These are phyloP conservation scores for Talaromyces atroroseus DNA, from an alignment of 2,329 filamentous ascomycete genomes.

Conservation along the genomic window DNA sequence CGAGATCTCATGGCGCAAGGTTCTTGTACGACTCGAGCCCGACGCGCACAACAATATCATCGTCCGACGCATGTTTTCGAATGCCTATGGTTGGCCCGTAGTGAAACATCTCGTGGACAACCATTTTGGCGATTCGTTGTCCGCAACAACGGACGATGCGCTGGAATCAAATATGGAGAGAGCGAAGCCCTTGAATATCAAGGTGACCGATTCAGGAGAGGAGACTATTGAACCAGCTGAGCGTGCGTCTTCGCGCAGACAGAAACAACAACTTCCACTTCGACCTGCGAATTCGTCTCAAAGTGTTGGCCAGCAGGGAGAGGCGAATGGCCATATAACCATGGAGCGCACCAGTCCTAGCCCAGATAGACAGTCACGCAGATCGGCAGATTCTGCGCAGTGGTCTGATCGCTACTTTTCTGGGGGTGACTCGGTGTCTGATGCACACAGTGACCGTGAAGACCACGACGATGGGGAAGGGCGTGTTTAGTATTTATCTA, in stretches of 20 bases:
- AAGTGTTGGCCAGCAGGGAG: constrained; percentile 15
- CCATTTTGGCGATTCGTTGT: constrained; percentile 75
- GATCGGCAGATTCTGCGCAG: constrained; percentile 48
- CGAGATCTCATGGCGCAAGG: constrained; percentile 90
- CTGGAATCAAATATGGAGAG: constrained; percentile 63
- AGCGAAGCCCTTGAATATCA: constrained; percentile 55
- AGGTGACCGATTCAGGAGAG: constrained; percentile 57
- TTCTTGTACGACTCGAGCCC: constrained; percentile 88
- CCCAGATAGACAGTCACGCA: neutral
- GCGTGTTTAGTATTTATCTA: neutral
- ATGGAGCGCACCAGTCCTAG: constrained; percentile 7
- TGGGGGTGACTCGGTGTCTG: constrained; percentile 41
- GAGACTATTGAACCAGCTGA: constrained; percentile 50
- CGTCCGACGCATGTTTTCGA: constrained; percentile 91
- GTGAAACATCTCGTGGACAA: constrained; percentile 91
- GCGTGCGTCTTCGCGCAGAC: constrained; percentile 1
- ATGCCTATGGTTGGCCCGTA: constrained; percentile 96
- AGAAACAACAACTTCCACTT: neutral
- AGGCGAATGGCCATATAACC: constrained; percentile 1
- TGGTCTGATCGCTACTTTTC: constrained; percentile 65
- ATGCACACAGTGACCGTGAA: constrained; percentile 22
- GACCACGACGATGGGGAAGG: neutral
- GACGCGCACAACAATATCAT: constrained; percentile 99
- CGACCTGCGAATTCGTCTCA: constrained; percentile 23
- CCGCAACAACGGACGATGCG: constrained; percentile 62